These are phyloP conservation scores for Candida maris DNA, from an alignment of 805 yeast genomes.

Conservation along the genomic window DNA sequence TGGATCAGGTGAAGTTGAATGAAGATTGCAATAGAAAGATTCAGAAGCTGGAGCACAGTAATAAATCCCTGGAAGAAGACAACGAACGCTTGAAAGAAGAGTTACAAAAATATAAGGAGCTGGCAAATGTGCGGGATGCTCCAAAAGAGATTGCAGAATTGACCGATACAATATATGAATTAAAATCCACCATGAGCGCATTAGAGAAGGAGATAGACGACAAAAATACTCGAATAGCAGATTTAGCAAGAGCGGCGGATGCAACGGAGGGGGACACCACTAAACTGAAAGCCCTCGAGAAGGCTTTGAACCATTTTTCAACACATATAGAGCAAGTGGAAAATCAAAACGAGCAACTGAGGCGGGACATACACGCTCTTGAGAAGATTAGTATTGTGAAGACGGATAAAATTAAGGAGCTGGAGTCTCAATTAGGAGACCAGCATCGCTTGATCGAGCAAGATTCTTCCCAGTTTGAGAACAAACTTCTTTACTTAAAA, in stretches of 20 bases:
- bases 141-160: conserved; percentile 21
- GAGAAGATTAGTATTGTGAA: conserved; percentile 56
- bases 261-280: conserved; percentile 23
- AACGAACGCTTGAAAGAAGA: conserved; percentile 38
- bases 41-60: conserved; percentile 23
- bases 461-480: conserved; percentile 50
- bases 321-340: conserved; percentile 60
- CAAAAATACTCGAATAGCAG: conserved; percentile 15
- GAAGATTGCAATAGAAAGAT: conserved; percentile 19
- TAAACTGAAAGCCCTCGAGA: conserved; percentile 51
- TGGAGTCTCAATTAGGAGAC: conserved; percentile 48
- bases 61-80: conserved; percentile 37
- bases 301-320: conserved; percentile 53
- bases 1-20: conserved; percentile 21
- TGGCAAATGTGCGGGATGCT: conserved; percentile 10
- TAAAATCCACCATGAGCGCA: conserved; percentile 19
- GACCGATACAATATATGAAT: conserved; percentile 20
- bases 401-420: conserved; percentile 50
- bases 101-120: conserved; percentile 22
- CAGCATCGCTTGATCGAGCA: conserved; percentile 45
- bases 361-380: conserved; percentile 52
- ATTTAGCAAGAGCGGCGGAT: conserved; percentile 11
- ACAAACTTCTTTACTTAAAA: conserved; percentile 32
- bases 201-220: conserved; percentile 23
- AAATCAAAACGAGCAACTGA: conserved; percentile 53